A percentile compares a stretch with the other conserved stretches of the same genome.
phyloP scores from a whole-genome alignment of 768 basidiomycete species.

The Ephemerocybe angulata region DNA sequence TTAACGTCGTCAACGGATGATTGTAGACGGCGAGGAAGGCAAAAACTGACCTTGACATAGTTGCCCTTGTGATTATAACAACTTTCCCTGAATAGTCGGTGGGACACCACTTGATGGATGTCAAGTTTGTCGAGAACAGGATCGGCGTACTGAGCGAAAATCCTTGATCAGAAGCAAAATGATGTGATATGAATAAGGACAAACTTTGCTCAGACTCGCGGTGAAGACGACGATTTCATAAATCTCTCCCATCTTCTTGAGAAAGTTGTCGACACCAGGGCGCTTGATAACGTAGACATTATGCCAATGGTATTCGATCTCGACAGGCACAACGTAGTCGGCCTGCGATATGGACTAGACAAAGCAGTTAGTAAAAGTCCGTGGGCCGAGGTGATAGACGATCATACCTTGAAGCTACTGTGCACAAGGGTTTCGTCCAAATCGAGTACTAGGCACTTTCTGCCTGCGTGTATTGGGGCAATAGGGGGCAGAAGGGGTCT shows the following conservation, averaged over 20 bases:
- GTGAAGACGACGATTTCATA: slow-evolving; percentile 99
- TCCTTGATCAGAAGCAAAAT: slow-evolving; percentile 6
- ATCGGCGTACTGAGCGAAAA: slow-evolving; percentile 81
- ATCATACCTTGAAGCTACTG: slow-evolving; percentile 91
- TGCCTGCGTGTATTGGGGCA: slow-evolving; percentile 71
- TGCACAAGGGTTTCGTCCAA: slow-evolving; percentile 97
- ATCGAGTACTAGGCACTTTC: slow-evolving; percentile 96
- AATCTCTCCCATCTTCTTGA: slow-evolving; percentile 97
- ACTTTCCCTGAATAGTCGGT: slow-evolving; percentile 94
- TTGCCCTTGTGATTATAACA: slow-evolving; percentile 99
- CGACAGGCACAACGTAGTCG: slow-evolving; percentile 98
- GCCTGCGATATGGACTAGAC: slow-evolving; percentile 86
- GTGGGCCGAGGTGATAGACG: background rate
- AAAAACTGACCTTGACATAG: slow-evolving; percentile 84
- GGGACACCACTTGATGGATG: slow-evolving; percentile 84
- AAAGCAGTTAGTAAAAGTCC: slow-evolving; percentile 11
- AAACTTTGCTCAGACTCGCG: slow-evolving; percentile 93
- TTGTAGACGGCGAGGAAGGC: background rate
- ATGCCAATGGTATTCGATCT: slow-evolving; percentile 97
- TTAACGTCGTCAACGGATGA: slow-evolving; percentile 6
- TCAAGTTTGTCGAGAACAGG: slow-evolving; percentile 98
- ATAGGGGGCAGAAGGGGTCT: slow-evolving; percentile 87
- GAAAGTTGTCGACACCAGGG: slow-evolving; percentile 94
- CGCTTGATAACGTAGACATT: slow-evolving; percentile 99
- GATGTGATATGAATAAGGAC: slow-evolving; percentile 18